phyloP scores from a whole-genome alignment of 179 eudicot genomes.

The Camellia oleifera region DNA sequence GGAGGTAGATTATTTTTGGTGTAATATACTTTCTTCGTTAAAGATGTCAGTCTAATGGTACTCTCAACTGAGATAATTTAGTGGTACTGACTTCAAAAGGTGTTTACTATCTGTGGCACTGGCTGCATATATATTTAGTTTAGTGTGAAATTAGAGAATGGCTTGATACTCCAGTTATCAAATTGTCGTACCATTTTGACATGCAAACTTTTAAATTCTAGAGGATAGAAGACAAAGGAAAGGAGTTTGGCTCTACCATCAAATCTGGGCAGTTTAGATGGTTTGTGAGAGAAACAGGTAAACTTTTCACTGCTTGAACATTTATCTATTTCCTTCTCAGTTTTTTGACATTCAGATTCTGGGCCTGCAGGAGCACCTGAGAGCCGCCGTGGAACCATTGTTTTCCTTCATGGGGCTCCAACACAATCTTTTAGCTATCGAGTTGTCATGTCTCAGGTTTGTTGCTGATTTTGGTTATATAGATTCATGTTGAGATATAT shows the following conservation, averaged over 20 bases:
- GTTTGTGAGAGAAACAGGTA: constrained; percentile 99
- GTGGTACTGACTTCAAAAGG: too few relatives aligned
- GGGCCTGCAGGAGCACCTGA: constrained; percentile 62
- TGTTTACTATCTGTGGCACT: neutral
- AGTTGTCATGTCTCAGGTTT: constrained; percentile 93
- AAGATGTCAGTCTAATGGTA: neutral
- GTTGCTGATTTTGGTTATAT: constrained; percentile 6
- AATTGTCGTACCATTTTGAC: neutral
- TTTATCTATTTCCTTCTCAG: neutral
- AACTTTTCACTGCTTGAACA: neutral
- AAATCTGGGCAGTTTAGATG: constrained; percentile 76
- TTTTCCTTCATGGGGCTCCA: constrained; percentile 97
- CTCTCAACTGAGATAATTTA: neutral
- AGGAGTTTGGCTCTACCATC: constrained; percentile 71
- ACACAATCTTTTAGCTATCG: constrained; percentile 97
- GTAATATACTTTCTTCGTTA: neutral
- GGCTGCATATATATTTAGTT: neutral
- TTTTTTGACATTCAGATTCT: constrained; percentile 6
- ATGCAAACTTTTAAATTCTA: constrained; percentile 26
- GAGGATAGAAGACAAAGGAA: constrained; percentile 96
- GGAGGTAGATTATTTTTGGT: neutral
- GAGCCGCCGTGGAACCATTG: constrained; percentile 74
- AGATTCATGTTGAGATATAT: neutral
- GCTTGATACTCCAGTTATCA: neutral
- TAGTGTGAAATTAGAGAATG: neutral